Evolutionary conservation across 2,329 filamentous ascomycete genomes (phyloP).

Genomic region (Aspergillus latus): DNA sequence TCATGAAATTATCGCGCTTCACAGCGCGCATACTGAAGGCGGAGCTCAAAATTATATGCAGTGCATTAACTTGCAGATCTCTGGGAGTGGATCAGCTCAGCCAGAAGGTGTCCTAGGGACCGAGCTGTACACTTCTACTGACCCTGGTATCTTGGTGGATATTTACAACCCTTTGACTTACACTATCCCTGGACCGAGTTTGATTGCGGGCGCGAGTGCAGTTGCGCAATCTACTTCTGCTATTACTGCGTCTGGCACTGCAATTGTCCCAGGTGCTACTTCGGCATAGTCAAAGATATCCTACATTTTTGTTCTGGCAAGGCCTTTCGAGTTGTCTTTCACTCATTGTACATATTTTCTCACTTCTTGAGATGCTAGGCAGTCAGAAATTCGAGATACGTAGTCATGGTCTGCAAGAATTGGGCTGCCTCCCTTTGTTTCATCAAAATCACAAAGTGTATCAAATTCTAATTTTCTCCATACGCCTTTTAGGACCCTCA

Average conservation of each 20-base stretch:
- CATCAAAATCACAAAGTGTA: too few species aligned
- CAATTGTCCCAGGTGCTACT: conserved; percentile 5
- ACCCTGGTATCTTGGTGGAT: conserved; percentile 59
- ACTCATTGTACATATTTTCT: neutral
- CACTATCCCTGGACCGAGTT: conserved; percentile 18
- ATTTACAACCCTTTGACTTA: conserved; percentile 46
- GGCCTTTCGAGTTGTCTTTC: neutral
- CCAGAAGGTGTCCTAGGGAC: conserved; percentile 51
- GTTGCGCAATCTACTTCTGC: conserved; percentile 19
- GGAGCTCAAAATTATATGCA: conserved; percentile 54
- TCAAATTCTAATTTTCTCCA: too few species aligned
- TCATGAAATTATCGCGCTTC: conserved; percentile 53
- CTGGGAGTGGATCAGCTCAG: conserved; percentile 48
- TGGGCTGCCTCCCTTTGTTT: too few species aligned
- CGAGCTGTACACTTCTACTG: conserved; percentile 54
- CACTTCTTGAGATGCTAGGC: neutral
- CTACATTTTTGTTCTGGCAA: too few species aligned
- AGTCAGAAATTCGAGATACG: too few species aligned
- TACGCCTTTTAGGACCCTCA: too few species aligned
- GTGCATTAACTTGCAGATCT: conserved; percentile 60
- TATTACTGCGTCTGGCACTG: conserved; percentile 18
- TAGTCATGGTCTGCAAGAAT: too few species aligned
- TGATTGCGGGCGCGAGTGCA: conserved; percentile 16
- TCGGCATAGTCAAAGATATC: neutral
- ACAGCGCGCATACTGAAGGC: conserved; percentile 42